Percentiles rank a stretch among this genome's conserved stretches.
Evolutionary conservation across 192 early-diverging fungal species (phyloP).

Genomic region (Anaeromyces robustus): DNA sequence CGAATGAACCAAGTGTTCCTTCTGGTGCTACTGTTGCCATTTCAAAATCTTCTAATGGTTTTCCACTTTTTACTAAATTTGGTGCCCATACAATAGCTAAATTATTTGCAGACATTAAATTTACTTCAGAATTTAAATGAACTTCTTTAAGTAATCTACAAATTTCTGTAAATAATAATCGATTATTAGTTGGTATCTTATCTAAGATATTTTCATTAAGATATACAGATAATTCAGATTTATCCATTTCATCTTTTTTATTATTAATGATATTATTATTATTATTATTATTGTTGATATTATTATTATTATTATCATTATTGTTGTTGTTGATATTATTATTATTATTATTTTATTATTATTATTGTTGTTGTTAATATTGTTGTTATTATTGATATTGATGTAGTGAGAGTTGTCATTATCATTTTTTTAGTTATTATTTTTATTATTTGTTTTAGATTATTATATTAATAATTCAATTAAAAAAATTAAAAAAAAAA

Average conservation of each 20-base stretch:
- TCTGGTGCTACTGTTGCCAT: conserved; percentile 18
- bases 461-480: no score
- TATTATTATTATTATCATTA: no score
- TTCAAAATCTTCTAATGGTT: conserved; percentile 22
- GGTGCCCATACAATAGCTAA: conserved; percentile 75
- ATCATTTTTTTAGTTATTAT: no score
- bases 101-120: conserved; percentile 73
- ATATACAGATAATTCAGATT: conserved; percentile 10
- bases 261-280: not conserved
- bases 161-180: conserved; percentile 7
- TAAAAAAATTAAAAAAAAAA: no score
- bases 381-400: no score
- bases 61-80: conserved; percentile 48
- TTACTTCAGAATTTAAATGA: conserved; percentile 25
- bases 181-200: conserved; percentile 28
- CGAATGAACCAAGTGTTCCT: conserved; percentile 12
- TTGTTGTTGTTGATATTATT: no score
- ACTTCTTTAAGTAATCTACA: not conserved
- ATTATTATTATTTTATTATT: no score
- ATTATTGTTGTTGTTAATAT: no score
- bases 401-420: no score
- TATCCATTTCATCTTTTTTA: conserved; percentile 9
- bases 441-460: no score
- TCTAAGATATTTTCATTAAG: conserved; percentile 19
- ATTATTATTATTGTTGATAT: not conserved